Evolutionary conservation across 208 protist genomes (phyloP).

Genomic region (Angomonas desouzai): DNA sequence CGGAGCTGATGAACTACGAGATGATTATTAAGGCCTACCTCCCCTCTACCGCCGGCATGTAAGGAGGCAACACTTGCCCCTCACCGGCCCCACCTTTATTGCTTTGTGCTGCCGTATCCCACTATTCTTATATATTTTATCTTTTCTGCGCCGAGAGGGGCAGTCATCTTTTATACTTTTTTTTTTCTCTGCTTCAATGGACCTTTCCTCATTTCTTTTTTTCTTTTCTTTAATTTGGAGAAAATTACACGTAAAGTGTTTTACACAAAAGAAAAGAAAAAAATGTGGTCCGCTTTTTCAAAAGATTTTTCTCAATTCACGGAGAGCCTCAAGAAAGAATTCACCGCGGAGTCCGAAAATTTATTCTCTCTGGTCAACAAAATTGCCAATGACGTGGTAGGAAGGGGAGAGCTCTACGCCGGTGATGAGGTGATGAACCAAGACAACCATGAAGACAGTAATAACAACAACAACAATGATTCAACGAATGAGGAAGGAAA

Average conservation of each 20-base stretch:
- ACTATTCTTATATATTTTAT: background rate
- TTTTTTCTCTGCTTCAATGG: conserved; percentile 13
- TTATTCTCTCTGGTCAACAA: conserved; percentile 44
- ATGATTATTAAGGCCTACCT: conserved; percentile 39
- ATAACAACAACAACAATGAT: conserved; percentile 37
- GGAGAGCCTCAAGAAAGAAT: conserved; percentile 27
- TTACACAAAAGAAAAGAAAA: conserved; percentile 18
- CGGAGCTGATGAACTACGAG: conserved; percentile 44
- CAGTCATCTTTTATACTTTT: conserved; percentile 6
- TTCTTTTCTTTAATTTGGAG: conserved; percentile 1
- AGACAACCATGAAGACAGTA: conserved; percentile 36
- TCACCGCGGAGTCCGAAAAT: conserved; percentile 44
- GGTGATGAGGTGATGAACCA: conserved; percentile 52
- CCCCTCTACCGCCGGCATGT: background rate
- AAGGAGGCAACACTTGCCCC: too few species aligned
- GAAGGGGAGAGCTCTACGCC: conserved; percentile 37
- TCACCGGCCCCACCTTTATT: too few species aligned
- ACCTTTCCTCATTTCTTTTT: background rate
- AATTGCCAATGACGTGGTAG: conserved; percentile 61
- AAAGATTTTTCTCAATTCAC: conserved; percentile 60
- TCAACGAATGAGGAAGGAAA: conserved; percentile 18
- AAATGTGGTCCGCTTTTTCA: conserved; percentile 53
- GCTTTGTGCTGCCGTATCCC: background rate
- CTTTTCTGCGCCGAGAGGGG: background rate
- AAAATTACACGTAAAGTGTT: too few species aligned